Percentiles rank a stretch among this genome's conserved stretches.
phyloP scores from a whole-genome alignment of 2,329 filamentous ascomycete genomes.

The Acrodontium crateriforme region DNA sequence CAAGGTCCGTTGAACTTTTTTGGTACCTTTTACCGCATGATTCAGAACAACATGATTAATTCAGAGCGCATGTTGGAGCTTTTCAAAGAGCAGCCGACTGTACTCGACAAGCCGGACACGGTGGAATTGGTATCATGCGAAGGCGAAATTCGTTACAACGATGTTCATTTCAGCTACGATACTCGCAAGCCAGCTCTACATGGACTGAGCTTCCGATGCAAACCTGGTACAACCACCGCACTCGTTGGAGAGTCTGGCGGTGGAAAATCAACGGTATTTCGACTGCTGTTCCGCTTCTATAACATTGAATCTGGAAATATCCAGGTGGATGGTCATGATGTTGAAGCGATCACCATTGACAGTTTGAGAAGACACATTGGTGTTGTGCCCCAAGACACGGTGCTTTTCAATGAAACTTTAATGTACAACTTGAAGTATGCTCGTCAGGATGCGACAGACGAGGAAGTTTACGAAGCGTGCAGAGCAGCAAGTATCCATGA shows the following conservation, averaged over 20 bases:
- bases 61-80: conserved; percentile 88
- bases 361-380: conserved; percentile 85
- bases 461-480: conserved; percentile 71
- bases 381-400: conserved; percentile 92
- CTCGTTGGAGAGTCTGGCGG: conserved; percentile 94
- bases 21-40: conserved; percentile 88
- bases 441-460: conserved; percentile 64
- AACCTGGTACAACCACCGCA: conserved; percentile 83
- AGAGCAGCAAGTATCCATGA: conserved; percentile 83
- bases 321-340: conserved; percentile 69
- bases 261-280: conserved; percentile 93
- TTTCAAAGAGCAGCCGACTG: conserved; percentile 90
- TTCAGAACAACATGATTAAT: conserved; percentile 95
- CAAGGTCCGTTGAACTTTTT: conserved; percentile 61
- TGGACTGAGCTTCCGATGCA: conserved; percentile 71
- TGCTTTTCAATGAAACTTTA: conserved; percentile 83
- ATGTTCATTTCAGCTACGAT: conserved; percentile 87
- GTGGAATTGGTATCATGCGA: conserved; percentile 51
- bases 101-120: conserved; percentile 61
- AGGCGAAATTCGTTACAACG: conserved; percentile 74
- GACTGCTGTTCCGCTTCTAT: conserved; percentile 93
- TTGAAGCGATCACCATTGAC: conserved; percentile 71
- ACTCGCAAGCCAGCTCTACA: conserved; percentile 70
- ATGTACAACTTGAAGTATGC: conserved; percentile 94
- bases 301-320: conserved; percentile 70